Conservation (phyloP, 306 rosid genomes). For the Boehmeria nivea region DNA sequence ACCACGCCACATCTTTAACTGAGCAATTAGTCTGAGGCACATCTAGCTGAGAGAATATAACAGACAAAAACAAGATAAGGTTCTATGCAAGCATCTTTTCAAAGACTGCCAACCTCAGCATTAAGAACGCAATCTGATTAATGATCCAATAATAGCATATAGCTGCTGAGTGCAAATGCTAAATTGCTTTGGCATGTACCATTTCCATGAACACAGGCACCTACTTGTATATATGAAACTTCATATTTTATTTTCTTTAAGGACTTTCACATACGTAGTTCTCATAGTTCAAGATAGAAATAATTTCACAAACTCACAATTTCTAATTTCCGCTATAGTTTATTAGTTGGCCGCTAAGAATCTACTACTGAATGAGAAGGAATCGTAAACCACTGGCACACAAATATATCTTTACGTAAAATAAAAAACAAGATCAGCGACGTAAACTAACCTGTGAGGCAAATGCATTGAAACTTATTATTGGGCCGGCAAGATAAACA, state of each 20-base stretch:
- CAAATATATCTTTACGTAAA: too few relatives aligned
- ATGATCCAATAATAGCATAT: neutral
- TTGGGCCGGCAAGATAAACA: constrained; percentile 87
- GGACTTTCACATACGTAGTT: too few relatives aligned
- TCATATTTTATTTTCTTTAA: too few relatives aligned
- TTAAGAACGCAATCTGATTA: constrained; percentile 1
- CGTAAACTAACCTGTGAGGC: constrained; percentile 76
- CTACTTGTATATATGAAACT: neutral
- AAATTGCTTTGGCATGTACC: neutral
- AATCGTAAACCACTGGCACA: too few relatives aligned
- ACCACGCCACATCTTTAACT: constrained; percentile 38
- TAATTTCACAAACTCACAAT: too few relatives aligned
- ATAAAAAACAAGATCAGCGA: neutral
- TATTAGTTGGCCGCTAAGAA: too few relatives aligned
- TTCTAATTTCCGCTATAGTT: too few relatives aligned
- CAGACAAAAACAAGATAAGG: neutral
- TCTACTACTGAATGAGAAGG: too few relatives aligned
- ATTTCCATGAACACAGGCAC: too few relatives aligned
- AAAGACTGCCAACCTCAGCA: neutral
- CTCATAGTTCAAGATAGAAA: too few relatives aligned
- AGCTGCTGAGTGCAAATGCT: neutral
- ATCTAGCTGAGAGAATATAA: constrained; percentile 57
- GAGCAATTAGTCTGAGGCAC: constrained; percentile 55
- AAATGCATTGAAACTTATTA: constrained; percentile 88
- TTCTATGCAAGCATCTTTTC: neutral